phyloP scores from a whole-genome alignment of 306 rosid genomes.

The Cicer bijugum region DNA sequence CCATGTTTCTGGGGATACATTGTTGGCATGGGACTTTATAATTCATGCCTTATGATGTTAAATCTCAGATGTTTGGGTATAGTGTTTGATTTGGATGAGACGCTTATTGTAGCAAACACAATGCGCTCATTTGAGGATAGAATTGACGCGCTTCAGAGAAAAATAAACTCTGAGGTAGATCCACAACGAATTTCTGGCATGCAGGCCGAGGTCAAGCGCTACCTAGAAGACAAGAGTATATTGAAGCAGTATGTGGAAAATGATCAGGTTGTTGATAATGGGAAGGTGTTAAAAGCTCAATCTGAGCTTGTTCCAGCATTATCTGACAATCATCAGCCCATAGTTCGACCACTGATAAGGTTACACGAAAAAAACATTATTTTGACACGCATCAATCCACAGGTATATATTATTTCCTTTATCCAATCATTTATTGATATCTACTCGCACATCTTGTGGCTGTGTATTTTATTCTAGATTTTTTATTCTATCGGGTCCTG shows the following conservation, averaged over 20 bases:
- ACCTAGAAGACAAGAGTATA: conserved; percentile 82
- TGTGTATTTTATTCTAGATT: conserved; percentile 25
- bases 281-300: conserved; percentile 81
- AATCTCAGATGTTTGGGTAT: conserved; percentile 98
- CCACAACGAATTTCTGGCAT: conserved; percentile 81
- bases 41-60: conserved; percentile 88
- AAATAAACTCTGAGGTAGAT: conserved; percentile 79
- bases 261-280: conserved; percentile 91
- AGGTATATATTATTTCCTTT: conserved; percentile 56
- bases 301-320: conserved; percentile 86
- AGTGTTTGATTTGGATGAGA: conserved; percentile 98
- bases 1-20: conserved; percentile 94
- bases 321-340: conserved; percentile 78
- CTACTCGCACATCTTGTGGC: conserved; percentile 16
- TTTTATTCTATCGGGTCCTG: conserved; percentile 11
- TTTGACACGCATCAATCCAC: conserved; percentile 96
- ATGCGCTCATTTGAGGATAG: conserved; percentile 99
- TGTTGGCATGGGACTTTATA: conserved; percentile 76
- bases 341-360: conserved; percentile 85
- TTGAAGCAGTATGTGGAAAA: conserved; percentile 92
- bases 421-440: conserved; percentile 23
- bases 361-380: conserved; percentile 86
- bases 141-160: conserved; percentile 92
- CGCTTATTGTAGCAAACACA: conserved; percentile 96
- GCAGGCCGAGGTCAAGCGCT: conserved; percentile 88